phyloP scores from a whole-genome alignment of 2,329 filamentous ascomycete species.

The Fusarium tricinctum region DNA sequence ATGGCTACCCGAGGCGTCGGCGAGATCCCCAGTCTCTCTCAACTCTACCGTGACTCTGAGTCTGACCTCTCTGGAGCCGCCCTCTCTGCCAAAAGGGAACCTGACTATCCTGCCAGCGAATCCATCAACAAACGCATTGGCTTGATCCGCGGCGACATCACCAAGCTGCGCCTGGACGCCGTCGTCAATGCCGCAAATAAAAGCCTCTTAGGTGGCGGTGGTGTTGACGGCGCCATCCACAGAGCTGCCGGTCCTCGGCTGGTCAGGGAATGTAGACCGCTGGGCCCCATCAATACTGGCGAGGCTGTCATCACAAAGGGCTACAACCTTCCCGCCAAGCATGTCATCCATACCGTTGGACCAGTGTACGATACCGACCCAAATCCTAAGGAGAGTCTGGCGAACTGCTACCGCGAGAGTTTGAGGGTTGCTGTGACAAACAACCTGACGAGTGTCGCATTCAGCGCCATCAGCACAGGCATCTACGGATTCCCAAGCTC shows the following conservation, averaged over 20 bases:
- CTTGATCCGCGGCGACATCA: slow-evolving; percentile 84
- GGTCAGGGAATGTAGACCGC: slow-evolving; percentile 75
- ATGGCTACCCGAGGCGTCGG: slow-evolving; percentile 54
- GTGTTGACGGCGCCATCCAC: slow-evolving; percentile 92
- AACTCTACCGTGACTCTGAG: slow-evolving; percentile 68
- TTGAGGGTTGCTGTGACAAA: slow-evolving; percentile 79
- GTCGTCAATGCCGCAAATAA: slow-evolving; percentile 95
- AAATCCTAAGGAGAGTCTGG: slow-evolving; percentile 64
- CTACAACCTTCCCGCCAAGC: slow-evolving; percentile 80
- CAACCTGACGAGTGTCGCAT: slow-evolving; percentile 79
- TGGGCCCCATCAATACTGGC: slow-evolving; percentile 82
- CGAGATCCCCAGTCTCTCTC: slow-evolving; percentile 73
- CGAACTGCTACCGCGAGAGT: slow-evolving; percentile 77
- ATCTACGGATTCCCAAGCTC: slow-evolving; percentile 87
- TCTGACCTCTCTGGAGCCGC: slow-evolving; percentile 34
- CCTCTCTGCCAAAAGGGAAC: not conserved
- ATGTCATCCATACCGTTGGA: slow-evolving; percentile 92
- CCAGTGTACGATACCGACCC: slow-evolving; percentile 74
- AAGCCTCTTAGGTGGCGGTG: slow-evolving; percentile 85
- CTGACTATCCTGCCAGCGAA: slow-evolving; percentile 55
- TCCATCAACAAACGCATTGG: slow-evolving; percentile 78
- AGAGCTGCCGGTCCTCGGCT: slow-evolving; percentile 80
- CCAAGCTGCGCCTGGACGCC: slow-evolving; percentile 79
- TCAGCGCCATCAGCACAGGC: slow-evolving; percentile 88
- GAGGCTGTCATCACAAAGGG: slow-evolving; percentile 85